Percentiles rank a stretch among this genome's conserved stretches.
phyloP scores from a whole-genome alignment of 2,329 filamentous ascomycete genomes.

The Remersonia thermophila region DNA sequence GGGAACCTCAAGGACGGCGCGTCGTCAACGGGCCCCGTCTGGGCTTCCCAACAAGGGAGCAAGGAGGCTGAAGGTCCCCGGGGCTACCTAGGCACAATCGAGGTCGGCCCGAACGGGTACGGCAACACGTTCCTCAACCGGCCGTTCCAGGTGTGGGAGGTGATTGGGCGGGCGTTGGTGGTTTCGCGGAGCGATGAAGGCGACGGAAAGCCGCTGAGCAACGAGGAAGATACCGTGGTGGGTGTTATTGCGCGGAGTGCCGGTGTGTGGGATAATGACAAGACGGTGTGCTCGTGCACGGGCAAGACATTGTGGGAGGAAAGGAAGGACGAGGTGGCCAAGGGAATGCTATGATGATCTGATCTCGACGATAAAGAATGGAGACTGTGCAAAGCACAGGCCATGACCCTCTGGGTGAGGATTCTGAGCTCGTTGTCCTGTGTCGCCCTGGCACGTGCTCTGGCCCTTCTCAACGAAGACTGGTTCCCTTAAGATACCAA shows the following conservation, averaged over 20 bases:
- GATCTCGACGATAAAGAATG: no score
- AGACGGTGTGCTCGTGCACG: conserved; percentile 94
- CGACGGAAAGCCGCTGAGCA: conserved; percentile 45
- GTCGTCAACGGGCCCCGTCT: conserved; percentile 72
- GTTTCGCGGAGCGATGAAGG: conserved; percentile 55
- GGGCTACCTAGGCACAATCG: conserved; percentile 61
- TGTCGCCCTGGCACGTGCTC: no score
- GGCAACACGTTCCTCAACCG: conserved; percentile 73
- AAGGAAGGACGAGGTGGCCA: conserved; percentile 73
- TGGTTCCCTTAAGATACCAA: no score
- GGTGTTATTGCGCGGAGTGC: conserved; percentile 92
- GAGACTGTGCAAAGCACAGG: neutral
- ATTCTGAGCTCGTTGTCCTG: no score
- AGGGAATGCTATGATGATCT: conserved; percentile 80
- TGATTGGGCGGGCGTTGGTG: conserved; percentile 87
- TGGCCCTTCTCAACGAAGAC: no score
- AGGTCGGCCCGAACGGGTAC: conserved; percentile 62
- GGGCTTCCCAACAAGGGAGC: conserved; percentile 35
- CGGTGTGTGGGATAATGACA: conserved; percentile 98
- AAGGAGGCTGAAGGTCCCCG: conserved; percentile 24
- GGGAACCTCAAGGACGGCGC: conserved; percentile 80
- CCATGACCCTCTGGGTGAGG: no score
- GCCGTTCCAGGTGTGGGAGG: conserved; percentile 82
- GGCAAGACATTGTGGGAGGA: conserved; percentile 99
- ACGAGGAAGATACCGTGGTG: conserved; percentile 76